These are phyloP conservation scores for Colletotrichum sp. DNA, from an alignment of 2,329 filamentous ascomycete species.

Conservation along the genomic window DNA sequence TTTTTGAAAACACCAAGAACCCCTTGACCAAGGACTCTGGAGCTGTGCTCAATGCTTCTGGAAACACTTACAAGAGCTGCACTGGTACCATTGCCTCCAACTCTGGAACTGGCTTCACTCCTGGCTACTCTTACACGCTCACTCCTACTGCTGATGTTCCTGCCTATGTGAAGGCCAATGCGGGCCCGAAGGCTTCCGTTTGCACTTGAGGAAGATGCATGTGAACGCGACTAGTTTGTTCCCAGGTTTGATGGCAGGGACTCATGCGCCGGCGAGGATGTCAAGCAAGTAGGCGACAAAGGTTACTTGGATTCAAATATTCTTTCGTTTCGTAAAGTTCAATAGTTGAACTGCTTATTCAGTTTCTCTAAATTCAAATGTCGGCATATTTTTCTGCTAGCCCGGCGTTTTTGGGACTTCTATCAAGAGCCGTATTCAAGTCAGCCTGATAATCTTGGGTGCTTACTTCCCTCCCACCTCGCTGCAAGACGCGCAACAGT, in stretches of 20 bases:
- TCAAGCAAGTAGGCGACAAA: neutral
- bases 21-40: slow-evolving; percentile 6
- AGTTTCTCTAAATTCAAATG: neutral
- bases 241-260: neutral
- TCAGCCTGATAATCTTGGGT: neutral
- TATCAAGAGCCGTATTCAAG: neutral
- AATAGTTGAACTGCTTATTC: neutral
- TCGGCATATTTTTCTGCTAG: neutral
- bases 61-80: slow-evolving; percentile 12
- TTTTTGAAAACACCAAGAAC: slow-evolving; percentile 19
- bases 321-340: neutral
- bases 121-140: slow-evolving; percentile 5
- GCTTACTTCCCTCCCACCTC: neutral
- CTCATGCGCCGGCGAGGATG: neutral
- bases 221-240: neutral
- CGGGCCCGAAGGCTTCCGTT: slow-evolving; percentile 2
- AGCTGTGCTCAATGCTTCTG: neutral
- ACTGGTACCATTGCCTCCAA: slow-evolving; percentile 9
- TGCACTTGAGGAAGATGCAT: neutral
- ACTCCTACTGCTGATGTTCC: slow-evolving; percentile 15
- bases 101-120: slow-evolving; percentile 6
- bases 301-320: neutral
- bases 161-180: slow-evolving; percentile 10
- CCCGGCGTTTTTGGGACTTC: neutral
- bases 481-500: neutral